A percentile compares a stretch with the other conserved stretches of the same genome.
Conservation (phyloP, 805 yeast species). For the Candida dajiaensis region DNA sequence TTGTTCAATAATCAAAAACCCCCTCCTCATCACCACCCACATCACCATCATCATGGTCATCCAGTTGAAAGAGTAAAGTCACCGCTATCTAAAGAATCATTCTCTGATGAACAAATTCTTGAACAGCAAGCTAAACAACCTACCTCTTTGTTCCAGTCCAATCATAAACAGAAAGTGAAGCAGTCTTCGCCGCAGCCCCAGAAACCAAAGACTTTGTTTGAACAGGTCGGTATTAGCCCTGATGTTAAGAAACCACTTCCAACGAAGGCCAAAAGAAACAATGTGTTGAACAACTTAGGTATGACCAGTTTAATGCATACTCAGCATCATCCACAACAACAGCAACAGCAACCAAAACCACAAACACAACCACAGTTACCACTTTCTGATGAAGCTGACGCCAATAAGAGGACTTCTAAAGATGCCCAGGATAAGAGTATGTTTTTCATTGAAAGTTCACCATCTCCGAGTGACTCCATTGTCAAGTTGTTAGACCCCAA, state of each 20-base stretch:
- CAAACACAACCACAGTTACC: not conserved
- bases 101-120: conserved; percentile 2
- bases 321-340: not conserved
- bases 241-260: conserved; percentile 12
- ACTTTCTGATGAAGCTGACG: not conserved
- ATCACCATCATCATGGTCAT: not conserved
- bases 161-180: conserved; percentile 2
- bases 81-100: conserved; percentile 21
- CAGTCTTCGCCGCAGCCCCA: conserved; percentile 2
- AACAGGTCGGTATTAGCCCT: conserved; percentile 23
- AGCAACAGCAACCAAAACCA: not conserved
- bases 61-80: conserved; percentile 17
- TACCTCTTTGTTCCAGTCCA: conserved; percentile 6
- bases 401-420: conserved; percentile 6
- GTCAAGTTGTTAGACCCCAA: conserved; percentile 1
- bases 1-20: conserved; percentile 1
- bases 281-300: conserved; percentile 21
- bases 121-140: conserved; percentile 1
- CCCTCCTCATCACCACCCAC: not conserved
- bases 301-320: conserved; percentile 20
- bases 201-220: conserved; percentile 14
- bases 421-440: conserved; percentile 20
- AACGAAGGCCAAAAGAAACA: conserved; percentile 16
- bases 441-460: conserved; percentile 28
- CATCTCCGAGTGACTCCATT: conserved; percentile 24